Percentiles rank a stretch among this genome's conserved stretches.
These are phyloP conservation scores for Physcomitrium patens DNA, from an alignment of 225 moss, liverwort and hornwort genomes.

Conservation along the genomic window DNA sequence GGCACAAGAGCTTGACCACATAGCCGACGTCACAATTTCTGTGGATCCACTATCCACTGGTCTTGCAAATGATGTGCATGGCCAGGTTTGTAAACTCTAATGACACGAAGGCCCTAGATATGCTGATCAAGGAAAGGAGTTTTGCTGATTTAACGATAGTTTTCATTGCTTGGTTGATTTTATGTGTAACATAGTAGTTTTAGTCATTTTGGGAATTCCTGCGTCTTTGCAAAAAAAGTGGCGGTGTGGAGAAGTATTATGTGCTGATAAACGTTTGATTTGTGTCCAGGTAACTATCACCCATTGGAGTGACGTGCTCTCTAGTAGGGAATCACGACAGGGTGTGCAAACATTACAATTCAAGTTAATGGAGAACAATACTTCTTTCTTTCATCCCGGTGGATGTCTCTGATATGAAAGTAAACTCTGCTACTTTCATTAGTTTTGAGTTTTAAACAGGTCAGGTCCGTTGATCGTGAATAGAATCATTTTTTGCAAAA, in stretches of 20 bases:
- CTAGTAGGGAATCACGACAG: constrained; percentile 44
- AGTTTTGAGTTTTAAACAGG: not conserved
- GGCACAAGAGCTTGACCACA: constrained; percentile 68
- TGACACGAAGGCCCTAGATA: not conserved
- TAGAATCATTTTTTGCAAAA: not conserved
- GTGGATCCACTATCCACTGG: constrained; percentile 79
- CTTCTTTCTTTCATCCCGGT: constrained; percentile 52
- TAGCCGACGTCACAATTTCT: constrained; percentile 66
- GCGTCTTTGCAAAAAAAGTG: not conserved
- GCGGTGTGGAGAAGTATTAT: not conserved
- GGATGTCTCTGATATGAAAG: constrained; percentile 36
- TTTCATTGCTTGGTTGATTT: constrained; percentile 12
- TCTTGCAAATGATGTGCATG: constrained; percentile 83
- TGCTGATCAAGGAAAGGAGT: not conserved
- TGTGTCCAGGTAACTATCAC: constrained; percentile 53
- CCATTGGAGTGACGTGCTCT: constrained; percentile 54
- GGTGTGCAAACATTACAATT: constrained; percentile 56
- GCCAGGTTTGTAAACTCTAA: constrained; percentile 56
- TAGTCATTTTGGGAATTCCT: not conserved
- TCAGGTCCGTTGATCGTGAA: not conserved
- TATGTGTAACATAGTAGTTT: not conserved
- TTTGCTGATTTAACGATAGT: not conserved
- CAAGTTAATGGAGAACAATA: constrained; percentile 55
- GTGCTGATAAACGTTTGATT: constrained; percentile 5
- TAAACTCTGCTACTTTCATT: not conserved